phyloP scores from a whole-genome alignment of 805 yeast genomes.

The Kodamaea kaohsiungensis region DNA sequence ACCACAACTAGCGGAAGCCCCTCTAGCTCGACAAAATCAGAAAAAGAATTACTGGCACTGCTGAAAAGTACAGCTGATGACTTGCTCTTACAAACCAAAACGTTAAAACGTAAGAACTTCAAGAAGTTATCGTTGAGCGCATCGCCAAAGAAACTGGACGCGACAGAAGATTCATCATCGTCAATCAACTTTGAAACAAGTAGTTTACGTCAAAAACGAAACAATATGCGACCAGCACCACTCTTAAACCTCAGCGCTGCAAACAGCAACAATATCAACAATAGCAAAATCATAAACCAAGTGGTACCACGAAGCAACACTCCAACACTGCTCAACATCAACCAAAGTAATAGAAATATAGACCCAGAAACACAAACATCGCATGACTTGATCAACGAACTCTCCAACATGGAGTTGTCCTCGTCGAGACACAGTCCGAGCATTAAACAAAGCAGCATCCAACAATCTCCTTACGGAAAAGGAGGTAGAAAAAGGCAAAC shows the following conservation, averaged over 20 bases:
- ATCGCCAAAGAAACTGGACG: slow-evolving; percentile 11
- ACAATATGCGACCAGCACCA: slow-evolving; percentile 34
- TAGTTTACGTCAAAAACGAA: slow-evolving; percentile 20
- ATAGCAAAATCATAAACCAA: slow-evolving; percentile 2
- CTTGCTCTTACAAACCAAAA: slow-evolving; percentile 33
- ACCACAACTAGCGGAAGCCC: slow-evolving; percentile 2
- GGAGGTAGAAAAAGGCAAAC: slow-evolving; percentile 37
- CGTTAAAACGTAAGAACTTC: slow-evolving; percentile 41
- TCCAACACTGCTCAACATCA: slow-evolving; percentile 13
- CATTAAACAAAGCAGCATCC: slow-evolving; percentile 5
- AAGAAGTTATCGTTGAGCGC: slow-evolving; percentile 34
- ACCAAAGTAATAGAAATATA: slow-evolving; percentile 20
- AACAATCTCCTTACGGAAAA: slow-evolving; percentile 6
- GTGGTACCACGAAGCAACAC: background rate
- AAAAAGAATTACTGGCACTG: background rate
- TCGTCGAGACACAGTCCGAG: slow-evolving; percentile 7
- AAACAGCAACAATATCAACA: background rate
- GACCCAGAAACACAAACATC: slow-evolving; percentile 26
- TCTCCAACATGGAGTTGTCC: slow-evolving; percentile 25
- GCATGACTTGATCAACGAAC: slow-evolving; percentile 26
- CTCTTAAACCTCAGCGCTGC: slow-evolving; percentile 19
- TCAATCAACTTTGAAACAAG: slow-evolving; percentile 4
- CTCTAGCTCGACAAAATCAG: background rate
- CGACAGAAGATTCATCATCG: background rate
- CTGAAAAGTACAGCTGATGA: slow-evolving; percentile 11